phyloP scores from a whole-genome alignment of 208 protist species.

The Porcisia hertigi region DNA sequence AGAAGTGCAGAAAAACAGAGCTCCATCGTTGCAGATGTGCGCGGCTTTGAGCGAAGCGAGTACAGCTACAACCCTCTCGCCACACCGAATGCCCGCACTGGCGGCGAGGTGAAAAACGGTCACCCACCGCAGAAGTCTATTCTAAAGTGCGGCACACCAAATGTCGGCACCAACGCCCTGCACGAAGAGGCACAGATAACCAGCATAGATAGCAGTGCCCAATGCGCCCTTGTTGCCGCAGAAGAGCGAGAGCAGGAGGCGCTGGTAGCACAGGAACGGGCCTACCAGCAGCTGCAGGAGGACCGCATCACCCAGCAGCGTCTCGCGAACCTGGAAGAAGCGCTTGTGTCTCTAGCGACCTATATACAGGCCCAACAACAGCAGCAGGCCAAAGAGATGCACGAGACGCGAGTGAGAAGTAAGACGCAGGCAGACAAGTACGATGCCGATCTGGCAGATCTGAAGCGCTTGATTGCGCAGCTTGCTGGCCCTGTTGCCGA shows the following conservation, averaged over 20 bases:
- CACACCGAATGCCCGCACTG: not conserved
- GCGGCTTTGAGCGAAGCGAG: slow-evolving; percentile 46
- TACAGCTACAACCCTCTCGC: slow-evolving; percentile 33
- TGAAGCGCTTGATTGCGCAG: slow-evolving; percentile 28
- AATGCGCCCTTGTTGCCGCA: not conserved
- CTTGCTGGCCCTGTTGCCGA: slow-evolving; percentile 4
- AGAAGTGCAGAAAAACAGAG: not conserved
- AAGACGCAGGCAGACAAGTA: slow-evolving; percentile 34
- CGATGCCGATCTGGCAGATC: slow-evolving; percentile 41
- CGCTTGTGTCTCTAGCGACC: slow-evolving; percentile 40
- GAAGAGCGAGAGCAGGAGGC: slow-evolving; percentile 28
- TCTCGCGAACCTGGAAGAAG: slow-evolving; percentile 59
- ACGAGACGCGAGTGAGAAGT: slow-evolving; percentile 30
- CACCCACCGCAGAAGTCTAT: not conserved
- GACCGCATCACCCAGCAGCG: slow-evolving; percentile 36
- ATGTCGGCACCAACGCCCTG: not conserved
- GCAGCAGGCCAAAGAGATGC: slow-evolving; percentile 27
- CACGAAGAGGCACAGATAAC: not conserved
- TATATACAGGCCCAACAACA: slow-evolving; percentile 41
- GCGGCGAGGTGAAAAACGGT: not conserved
- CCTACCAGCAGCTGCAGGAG: slow-evolving; percentile 23
- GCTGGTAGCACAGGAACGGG: slow-evolving; percentile 21
- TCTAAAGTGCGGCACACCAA: not conserved
- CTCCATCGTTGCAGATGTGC: slow-evolving; percentile 6
- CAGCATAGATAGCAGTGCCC: not conserved